These are phyloP conservation scores for Coffea eugenioides DNA, from an alignment of 257 asterid species.

Conservation along the genomic window DNA sequence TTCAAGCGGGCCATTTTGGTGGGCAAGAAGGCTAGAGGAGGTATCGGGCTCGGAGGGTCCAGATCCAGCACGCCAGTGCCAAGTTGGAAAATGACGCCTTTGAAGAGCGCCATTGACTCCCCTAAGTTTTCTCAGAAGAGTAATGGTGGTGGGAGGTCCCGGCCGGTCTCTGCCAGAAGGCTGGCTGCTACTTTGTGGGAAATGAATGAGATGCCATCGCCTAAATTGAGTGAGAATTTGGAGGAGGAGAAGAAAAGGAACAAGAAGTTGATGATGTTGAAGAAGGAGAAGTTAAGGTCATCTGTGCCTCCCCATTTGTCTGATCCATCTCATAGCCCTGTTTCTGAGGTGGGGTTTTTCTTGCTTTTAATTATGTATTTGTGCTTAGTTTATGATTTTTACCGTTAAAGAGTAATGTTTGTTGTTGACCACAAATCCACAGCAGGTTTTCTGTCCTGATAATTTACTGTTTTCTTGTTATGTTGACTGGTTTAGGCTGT, in stretches of 20 bases:
- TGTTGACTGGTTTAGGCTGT: conserved; percentile 8
- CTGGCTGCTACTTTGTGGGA: conserved; percentile 95
- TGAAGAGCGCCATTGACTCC: conserved; percentile 52
- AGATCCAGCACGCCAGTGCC: conserved; percentile 96
- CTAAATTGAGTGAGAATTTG: conserved; percentile 46
- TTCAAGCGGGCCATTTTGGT: conserved; percentile 75
- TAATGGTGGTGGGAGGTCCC: conserved; percentile 50
- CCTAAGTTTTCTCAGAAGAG: conserved; percentile 52
- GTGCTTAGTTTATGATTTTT: conserved; percentile 2
- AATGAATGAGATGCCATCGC: conserved; percentile 80
- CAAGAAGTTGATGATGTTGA: conserved; percentile 37
- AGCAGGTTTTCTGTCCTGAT: background rate
- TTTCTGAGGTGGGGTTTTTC: conserved; percentile 50
- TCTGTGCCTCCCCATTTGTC: conserved; percentile 66
- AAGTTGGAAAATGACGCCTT: conserved; percentile 64
- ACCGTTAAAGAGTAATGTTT: background rate
- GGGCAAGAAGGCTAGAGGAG: conserved; percentile 78
- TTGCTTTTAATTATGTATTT: background rate
- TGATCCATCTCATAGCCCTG: conserved; percentile 86
- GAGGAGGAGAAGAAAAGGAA: conserved; percentile 32
- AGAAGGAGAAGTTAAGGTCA: conserved; percentile 44
- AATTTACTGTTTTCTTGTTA: background rate
- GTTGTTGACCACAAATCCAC: background rate
- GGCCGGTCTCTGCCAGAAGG: conserved; percentile 82
- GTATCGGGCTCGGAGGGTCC: conserved; percentile 55